Percentiles rank a stretch among this genome's conserved stretches.
Evolutionary conservation across 1,139 yeast species (phyloP).

Genomic region (Geotrichum armillariae): DNA sequence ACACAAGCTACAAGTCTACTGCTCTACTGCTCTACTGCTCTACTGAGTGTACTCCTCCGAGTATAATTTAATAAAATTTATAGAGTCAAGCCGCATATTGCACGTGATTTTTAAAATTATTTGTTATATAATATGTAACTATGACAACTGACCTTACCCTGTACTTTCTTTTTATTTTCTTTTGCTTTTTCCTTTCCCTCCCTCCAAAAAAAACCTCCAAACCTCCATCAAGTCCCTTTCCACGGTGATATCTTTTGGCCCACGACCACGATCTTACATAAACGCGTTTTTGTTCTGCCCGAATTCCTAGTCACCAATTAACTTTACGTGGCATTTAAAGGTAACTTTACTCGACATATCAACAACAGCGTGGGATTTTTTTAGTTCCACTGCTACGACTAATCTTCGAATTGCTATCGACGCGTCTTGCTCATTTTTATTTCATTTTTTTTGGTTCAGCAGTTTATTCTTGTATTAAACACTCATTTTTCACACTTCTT

Average conservation of each 20-base stretch:
- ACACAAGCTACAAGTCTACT: too few species aligned
- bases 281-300: conserved; percentile 7
- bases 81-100: background rate
- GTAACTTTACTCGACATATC: background rate
- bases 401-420: background rate
- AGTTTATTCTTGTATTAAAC: background rate
- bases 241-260: conserved; percentile 4
- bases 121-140: background rate
- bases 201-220: conserved; percentile 13
- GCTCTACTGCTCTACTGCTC: too few species aligned
- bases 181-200: conserved; percentile 1
- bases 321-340: background rate
- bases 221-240: conserved; percentile 11
- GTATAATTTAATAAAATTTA: too few species aligned
- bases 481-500: background rate
- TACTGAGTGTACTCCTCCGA: too few species aligned
- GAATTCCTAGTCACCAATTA: background rate
- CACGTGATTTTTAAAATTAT: background rate
- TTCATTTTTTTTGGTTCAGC: background rate
- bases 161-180: conserved; percentile 10
- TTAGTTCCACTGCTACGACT: too few species aligned
- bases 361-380: background rate
- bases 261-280: conserved; percentile 8
- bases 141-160: conserved; percentile 14
- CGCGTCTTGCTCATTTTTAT: background rate